Conservation (phyloP, 352 stramenopile genomes). For the Phytopythium chamaehyphon region DNA sequence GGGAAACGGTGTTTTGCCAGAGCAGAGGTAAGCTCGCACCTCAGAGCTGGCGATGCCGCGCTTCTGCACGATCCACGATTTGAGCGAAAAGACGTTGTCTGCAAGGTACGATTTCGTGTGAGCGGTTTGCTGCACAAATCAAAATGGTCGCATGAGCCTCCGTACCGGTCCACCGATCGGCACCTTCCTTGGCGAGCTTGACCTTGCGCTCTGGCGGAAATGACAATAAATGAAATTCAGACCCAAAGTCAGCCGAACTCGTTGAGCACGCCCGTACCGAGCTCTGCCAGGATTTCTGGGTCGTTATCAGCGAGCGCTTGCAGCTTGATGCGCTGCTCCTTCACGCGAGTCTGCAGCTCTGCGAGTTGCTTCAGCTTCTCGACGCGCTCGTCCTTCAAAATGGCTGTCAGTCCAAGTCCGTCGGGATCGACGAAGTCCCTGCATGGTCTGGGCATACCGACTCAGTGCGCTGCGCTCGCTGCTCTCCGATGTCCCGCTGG, state of each 20-base stretch:
- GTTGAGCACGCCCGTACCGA: slow-evolving; percentile 21
- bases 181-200: slow-evolving; percentile 59
- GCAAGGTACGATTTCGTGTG: background rate
- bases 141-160: background rate
- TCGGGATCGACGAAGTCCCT: background rate
- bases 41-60: slow-evolving; percentile 56
- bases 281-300: slow-evolving; percentile 53
- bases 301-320: slow-evolving; percentile 75
- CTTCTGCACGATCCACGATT: slow-evolving; percentile 80
- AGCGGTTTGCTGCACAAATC: no score
- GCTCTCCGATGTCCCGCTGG: slow-evolving; percentile 40
- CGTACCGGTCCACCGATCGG: slow-evolving; percentile 73
- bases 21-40: slow-evolving; percentile 23
- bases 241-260: background rate
- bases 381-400: slow-evolving; percentile 51
- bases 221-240: background rate
- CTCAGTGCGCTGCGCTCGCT: slow-evolving; percentile 44
- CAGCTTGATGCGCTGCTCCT: slow-evolving; percentile 44
- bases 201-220: slow-evolving; percentile 39
- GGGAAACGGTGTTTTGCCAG: background rate
- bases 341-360: slow-evolving; percentile 46
- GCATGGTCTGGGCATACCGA: slow-evolving; percentile 27
- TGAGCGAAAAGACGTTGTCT: slow-evolving; percentile 84
- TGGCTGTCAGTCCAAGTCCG: background rate
- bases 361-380: slow-evolving; percentile 53